Percentiles rank a stretch among this genome's conserved stretches.
phyloP scores from a whole-genome alignment of 139 green algal genomes.

The Spirogloea muscicola region DNA sequence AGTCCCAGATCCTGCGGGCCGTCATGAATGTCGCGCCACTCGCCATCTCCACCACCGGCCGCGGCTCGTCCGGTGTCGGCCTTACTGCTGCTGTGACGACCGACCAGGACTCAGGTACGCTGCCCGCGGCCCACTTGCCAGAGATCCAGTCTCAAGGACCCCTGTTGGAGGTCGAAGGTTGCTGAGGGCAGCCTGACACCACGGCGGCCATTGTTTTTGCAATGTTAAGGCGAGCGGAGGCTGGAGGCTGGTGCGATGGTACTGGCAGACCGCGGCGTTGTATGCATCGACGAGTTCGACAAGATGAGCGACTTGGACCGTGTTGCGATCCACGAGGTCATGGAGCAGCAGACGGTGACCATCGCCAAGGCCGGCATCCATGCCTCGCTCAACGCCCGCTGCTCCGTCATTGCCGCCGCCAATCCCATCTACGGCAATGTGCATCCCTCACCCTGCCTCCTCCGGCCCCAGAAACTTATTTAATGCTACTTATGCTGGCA shows the following conservation, averaged over 20 bases:
- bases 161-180: too few relatives aligned
- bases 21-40: constrained; percentile 91
- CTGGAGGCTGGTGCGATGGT: constrained; percentile 98
- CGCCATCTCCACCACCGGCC: constrained; percentile 88
- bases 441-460: not conserved
- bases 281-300: constrained; percentile 99
- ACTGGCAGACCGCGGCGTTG: constrained; percentile 91
- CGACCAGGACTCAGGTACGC: constrained; percentile 83
- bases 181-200: too few relatives aligned
- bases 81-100: constrained; percentile 93
- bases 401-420: constrained; percentile 83
- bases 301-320: constrained; percentile 98
- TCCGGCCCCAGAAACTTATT: too few relatives aligned
- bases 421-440: constrained; percentile 63
- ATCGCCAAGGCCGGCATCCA: constrained; percentile 99
- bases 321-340: constrained; percentile 95
- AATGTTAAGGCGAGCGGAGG: constrained; percentile 76
- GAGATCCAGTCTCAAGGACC: too few relatives aligned
- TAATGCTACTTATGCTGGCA: too few relatives aligned
- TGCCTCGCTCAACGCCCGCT: constrained; percentile 91
- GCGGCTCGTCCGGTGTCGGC: constrained; percentile 92
- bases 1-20: constrained; percentile 91
- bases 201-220: too few relatives aligned
- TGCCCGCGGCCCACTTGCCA: too few relatives aligned
- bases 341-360: constrained; percentile 79